These are phyloP conservation scores for Calcarisporium arbuscula DNA, from an alignment of 2,329 filamentous ascomycete genomes.

Conservation along the genomic window DNA sequence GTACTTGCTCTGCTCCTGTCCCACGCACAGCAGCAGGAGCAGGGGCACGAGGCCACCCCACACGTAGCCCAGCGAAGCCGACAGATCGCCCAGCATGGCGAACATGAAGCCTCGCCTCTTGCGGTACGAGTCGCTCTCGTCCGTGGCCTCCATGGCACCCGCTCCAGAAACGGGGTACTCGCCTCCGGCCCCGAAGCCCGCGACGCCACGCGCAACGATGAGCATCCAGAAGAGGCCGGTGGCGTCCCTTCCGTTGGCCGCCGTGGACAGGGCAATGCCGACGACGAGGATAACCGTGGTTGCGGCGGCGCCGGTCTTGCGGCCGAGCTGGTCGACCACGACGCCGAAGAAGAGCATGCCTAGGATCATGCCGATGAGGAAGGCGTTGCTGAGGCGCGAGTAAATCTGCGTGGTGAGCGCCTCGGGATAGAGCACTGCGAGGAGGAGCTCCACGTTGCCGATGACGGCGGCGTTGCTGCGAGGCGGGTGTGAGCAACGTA, in stretches of 20 bases:
- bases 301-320: conserved; percentile 39
- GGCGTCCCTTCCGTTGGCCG: conserved; percentile 30
- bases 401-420: conserved; percentile 36
- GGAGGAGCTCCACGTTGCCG: conserved; percentile 36
- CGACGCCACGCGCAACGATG: conserved; percentile 33
- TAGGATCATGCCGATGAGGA: conserved; percentile 48
- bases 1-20: conserved; percentile 33
- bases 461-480: conserved; percentile 37
- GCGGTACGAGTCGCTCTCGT: conserved; percentile 37
- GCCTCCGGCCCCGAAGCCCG: conserved; percentile 37
- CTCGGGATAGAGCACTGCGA: conserved; percentile 35
- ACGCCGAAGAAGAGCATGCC: conserved; percentile 49
- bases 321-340: conserved; percentile 42
- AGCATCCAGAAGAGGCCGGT: conserved; percentile 46
- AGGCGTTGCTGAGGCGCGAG: conserved; percentile 47
- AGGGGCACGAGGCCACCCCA: conserved; percentile 43
- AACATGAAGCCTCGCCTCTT: conserved; percentile 49
- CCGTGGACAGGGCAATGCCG: conserved; percentile 39
- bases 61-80: conserved; percentile 43
- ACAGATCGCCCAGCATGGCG: conserved; percentile 46
- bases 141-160: conserved; percentile 46
- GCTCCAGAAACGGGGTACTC: conserved; percentile 47
- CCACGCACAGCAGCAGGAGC: conserved; percentile 42
- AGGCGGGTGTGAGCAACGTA: too few species aligned
- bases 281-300: conserved; percentile 40